A percentile compares a stretch with the other conserved stretches of the same genome.
Conservation (phyloP, 2,329 filamentous ascomycete species). For the Clonostachys chloroleuca region DNA sequence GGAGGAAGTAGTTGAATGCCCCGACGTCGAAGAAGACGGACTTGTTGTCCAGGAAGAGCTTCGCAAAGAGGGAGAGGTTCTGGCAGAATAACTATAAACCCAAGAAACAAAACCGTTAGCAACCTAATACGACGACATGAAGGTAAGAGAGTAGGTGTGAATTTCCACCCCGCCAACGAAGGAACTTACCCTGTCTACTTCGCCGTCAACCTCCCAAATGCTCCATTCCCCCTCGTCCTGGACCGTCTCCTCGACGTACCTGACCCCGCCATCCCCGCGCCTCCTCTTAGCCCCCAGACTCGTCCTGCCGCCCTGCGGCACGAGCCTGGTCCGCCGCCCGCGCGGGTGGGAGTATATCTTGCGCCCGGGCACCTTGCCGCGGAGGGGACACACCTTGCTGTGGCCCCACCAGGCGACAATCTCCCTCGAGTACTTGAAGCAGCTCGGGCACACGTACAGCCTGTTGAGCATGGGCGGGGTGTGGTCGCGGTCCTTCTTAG, state of each 20-base stretch:
- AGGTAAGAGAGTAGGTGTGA: not conserved
- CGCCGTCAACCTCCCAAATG: slow-evolving; percentile 90
- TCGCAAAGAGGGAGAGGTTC: slow-evolving; percentile 92
- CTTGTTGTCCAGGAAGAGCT: slow-evolving; percentile 96
- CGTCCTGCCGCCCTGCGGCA: slow-evolving; percentile 21
- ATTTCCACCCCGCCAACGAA: not conserved
- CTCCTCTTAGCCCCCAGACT: slow-evolving; percentile 28
- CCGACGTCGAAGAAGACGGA: slow-evolving; percentile 96
- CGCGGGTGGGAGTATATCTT: slow-evolving; percentile 68
- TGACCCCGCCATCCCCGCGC: slow-evolving; percentile 24
- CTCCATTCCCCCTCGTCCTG: slow-evolving; percentile 70
- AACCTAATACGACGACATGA: not conserved
- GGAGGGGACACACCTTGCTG: slow-evolving; percentile 50
- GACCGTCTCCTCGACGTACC: slow-evolving; percentile 36
- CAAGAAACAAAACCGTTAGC: slow-evolving; percentile 4
- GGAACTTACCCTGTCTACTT: slow-evolving; percentile 63
- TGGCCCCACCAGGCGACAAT: slow-evolving; percentile 55
- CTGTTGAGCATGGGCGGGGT: slow-evolving; percentile 50
- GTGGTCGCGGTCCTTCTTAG: slow-evolving; percentile 15
- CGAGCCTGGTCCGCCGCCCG: slow-evolving; percentile 31
- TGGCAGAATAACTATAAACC: slow-evolving; percentile 72
- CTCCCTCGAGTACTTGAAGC: slow-evolving; percentile 84
- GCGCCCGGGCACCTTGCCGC: slow-evolving; percentile 53
- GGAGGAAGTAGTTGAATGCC: slow-evolving; percentile 90
- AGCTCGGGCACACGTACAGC: slow-evolving; percentile 85